These are phyloP conservation scores for Mytilinidion resinicola DNA, from an alignment of 495 filamentous ascomycete species.

Conservation along the genomic window DNA sequence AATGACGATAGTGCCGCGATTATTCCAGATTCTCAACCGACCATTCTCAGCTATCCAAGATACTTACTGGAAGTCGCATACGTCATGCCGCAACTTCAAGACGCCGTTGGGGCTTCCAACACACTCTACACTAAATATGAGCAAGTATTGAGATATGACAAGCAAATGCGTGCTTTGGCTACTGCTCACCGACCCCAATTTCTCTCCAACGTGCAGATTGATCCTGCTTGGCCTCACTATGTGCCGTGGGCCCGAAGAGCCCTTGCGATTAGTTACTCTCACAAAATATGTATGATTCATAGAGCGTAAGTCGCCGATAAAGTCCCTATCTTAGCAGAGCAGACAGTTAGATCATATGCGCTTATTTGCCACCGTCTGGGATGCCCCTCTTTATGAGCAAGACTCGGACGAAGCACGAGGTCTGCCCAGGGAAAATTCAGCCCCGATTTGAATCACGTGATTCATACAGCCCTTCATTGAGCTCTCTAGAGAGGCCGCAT, in stretches of 20 bases:
- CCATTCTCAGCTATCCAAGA: conserved; percentile 1
- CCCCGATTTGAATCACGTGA: too few relatives aligned
- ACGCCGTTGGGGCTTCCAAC: conserved; percentile 4
- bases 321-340: background rate
- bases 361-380: too few relatives aligned
- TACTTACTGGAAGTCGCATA: conserved; percentile 9
- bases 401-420: too few relatives aligned
- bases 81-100: conserved; percentile 10
- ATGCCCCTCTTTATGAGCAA: too few relatives aligned
- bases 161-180: conserved; percentile 6
- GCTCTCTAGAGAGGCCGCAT: background rate
- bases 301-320: background rate
- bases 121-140: conserved; percentile 12
- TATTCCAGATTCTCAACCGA: background rate
- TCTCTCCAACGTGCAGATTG: conserved; percentile 4
- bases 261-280: conserved; percentile 6
- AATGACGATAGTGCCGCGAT: conserved; percentile 5
- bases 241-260: conserved; percentile 3
- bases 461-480: too few relatives aligned
- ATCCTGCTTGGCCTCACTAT: background rate
- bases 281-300: background rate
- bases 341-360: conserved; percentile 16
- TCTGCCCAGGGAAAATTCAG: too few relatives aligned
- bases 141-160: conserved; percentile 11
- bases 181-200: conserved; percentile 2